Base-by-base conservation (phyloP, 805 yeast genomes). In the Spathaspora gorwiae region DNA sequence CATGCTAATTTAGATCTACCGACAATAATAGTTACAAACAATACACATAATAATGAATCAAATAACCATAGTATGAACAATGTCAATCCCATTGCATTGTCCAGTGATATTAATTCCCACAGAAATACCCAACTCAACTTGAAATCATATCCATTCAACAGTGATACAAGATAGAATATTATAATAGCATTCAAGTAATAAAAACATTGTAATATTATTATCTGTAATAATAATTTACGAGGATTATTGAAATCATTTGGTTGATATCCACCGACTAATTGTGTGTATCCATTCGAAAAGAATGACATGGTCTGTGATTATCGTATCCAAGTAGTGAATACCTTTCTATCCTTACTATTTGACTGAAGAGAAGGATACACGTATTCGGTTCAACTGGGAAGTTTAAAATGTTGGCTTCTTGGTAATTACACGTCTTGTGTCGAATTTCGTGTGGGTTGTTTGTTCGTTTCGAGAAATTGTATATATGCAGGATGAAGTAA, bases 1-100 rank as follows among this genome's bases (percentile, higher is more conserved):
- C 96, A 86, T 0, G 97, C 98, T 41, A 92, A 69, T 62, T 92
- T 94, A 36, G 96, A 86, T 46, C 98, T 73, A 0, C 98, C 97
- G 10, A 92, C 96, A 26, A 92, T 81, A 1, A 90, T 65, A 1
- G 95, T 88, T 58, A 92, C 81, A 59, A 88, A 89, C 9, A 88
- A 63, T 1, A 90, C 96, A 53, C 95, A 84, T 35, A 94, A 69
- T 37, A 94, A 72, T 0, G 97, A 75, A 60, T 87, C 95, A 41
- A 89, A 62, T 12, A 92, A 68, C 98, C 98, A 92, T 46, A 90
- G 63, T 7, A 79, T 61, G 32, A 84, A 77, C 37, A 92, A 65
- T 0, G 87, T 81, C 59, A 90, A 69, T 1, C 98, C 98, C 60
- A 87, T 69, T 1, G 95, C 81, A 58, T 87, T 89, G 41, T 84